Conservation (phyloP, 2,329 filamentous ascomycete species). For the Fusarium bulbicola region DNA sequence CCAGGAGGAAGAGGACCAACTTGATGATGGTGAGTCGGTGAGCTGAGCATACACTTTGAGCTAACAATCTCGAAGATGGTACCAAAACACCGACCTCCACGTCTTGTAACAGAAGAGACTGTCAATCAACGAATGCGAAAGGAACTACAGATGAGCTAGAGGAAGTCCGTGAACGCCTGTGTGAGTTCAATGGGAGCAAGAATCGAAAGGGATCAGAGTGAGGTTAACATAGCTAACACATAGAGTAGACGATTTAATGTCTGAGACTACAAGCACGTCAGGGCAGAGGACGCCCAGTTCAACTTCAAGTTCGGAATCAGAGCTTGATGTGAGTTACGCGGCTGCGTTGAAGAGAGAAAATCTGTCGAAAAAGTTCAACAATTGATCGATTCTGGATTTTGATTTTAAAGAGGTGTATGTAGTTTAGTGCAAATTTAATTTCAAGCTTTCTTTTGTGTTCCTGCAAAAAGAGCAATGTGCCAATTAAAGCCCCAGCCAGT, state of each 20-base stretch:
- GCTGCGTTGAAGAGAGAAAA: neutral
- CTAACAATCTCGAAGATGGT: neutral
- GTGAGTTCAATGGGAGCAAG: neutral
- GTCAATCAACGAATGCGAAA: neutral
- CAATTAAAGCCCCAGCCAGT: neutral
- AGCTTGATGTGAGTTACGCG: accelerated
- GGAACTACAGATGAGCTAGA: accelerated
- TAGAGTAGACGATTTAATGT: neutral
- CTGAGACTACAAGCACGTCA: neutral
- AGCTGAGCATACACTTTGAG: accelerated
- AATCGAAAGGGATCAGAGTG: accelerated
- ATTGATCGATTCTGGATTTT: accelerated
- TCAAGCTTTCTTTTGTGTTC: accelerated
- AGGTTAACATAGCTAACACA: accelerated
- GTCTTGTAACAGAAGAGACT: neutral
- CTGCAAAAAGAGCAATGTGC: neutral
- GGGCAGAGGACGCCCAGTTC: neutral
- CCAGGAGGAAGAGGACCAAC: too few species aligned
- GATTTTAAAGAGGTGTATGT: accelerated
- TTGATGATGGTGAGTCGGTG: neutral
- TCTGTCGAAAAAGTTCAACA: accelerated
- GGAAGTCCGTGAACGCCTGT: accelerated
- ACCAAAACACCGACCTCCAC: accelerated
- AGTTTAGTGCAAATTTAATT: neutral
- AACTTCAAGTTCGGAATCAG: accelerated